These are phyloP conservation scores for Cladophialophora yegresii DNA, from an alignment of 2,329 filamentous ascomycete species.

Conservation along the genomic window DNA sequence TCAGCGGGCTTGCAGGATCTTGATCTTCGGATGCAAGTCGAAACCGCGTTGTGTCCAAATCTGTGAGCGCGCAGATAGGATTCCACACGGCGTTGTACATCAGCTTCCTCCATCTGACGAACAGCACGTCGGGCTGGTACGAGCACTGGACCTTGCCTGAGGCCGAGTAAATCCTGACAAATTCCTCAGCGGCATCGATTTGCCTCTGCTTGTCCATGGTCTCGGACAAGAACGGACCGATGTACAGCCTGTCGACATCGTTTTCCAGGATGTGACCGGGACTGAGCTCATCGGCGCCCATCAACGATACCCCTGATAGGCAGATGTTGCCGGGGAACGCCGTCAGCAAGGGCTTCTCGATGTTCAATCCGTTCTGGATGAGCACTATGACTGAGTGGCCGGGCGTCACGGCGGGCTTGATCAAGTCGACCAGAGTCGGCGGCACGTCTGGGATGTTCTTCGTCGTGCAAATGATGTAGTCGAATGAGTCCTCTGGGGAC, in stretches of 20 bases:
- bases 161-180: conserved; percentile 53
- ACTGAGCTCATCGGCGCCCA: conserved; percentile 53
- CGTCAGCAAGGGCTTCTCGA: conserved; percentile 57
- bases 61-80: conserved; percentile 54
- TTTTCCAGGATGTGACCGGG: conserved; percentile 57
- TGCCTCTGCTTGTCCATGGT: conserved; percentile 20
- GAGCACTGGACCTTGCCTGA: conserved; percentile 49
- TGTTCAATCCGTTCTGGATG: conserved; percentile 66
- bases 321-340: conserved; percentile 56
- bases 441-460: conserved; percentile 61
- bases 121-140: conserved; percentile 42
- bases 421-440: conserved; percentile 53
- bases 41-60: conserved; percentile 56
- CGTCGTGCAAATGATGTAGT: conserved; percentile 60
- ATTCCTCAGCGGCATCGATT: conserved; percentile 44
- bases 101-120: conserved; percentile 46
- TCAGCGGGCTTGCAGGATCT: conserved; percentile 40
- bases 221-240: conserved; percentile 47
- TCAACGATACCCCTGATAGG: conserved; percentile 57
- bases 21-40: conserved; percentile 49
- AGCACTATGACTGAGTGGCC: conserved; percentile 58
- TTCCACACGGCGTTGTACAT: conserved; percentile 57
- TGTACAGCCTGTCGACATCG: conserved; percentile 53
- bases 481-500: conserved; percentile 44
- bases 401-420: conserved; percentile 55